Conservation (phyloP, 345 rosid species). For the Eucalyptus melliodora region DNA sequence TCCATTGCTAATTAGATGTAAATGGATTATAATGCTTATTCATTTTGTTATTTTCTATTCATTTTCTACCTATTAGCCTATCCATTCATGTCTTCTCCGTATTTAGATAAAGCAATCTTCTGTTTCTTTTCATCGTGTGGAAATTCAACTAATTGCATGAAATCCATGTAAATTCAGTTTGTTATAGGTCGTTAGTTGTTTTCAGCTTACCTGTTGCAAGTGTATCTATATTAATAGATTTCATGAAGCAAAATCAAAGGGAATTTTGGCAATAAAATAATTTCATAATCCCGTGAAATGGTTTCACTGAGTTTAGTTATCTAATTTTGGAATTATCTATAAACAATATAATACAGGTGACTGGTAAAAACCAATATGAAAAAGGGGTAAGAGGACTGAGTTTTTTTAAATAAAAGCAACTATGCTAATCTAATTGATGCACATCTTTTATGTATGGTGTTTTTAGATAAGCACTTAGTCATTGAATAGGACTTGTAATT, state of each 20-base stretch:
- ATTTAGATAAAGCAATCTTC: not conserved
- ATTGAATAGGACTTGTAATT: too few species aligned
- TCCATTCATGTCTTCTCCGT: not conserved
- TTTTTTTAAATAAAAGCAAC: too few species aligned
- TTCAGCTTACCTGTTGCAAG: not conserved
- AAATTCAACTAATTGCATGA: not conserved
- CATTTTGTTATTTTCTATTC: not conserved
- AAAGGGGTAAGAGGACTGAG: too few species aligned
- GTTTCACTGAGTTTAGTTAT: not conserved
- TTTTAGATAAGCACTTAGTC: too few species aligned
- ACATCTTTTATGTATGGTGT: accelerated
- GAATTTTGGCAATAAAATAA: too few species aligned
- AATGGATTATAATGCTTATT: too few species aligned
- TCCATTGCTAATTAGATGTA: too few species aligned
- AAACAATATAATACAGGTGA: too few species aligned
- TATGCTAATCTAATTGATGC: too few species aligned
- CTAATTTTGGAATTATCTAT: accelerated
- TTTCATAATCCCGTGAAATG: not conserved
- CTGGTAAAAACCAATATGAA: too few species aligned
- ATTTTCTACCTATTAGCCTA: too few species aligned
- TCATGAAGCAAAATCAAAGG: not conserved
- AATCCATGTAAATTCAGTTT: not conserved
- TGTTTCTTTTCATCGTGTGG: not conserved
- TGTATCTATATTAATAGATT: not conserved
- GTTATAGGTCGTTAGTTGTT: accelerated